Base-by-base conservation (phyloP, 805 yeast genomes). In the Monosporozyma servazzii region DNA sequence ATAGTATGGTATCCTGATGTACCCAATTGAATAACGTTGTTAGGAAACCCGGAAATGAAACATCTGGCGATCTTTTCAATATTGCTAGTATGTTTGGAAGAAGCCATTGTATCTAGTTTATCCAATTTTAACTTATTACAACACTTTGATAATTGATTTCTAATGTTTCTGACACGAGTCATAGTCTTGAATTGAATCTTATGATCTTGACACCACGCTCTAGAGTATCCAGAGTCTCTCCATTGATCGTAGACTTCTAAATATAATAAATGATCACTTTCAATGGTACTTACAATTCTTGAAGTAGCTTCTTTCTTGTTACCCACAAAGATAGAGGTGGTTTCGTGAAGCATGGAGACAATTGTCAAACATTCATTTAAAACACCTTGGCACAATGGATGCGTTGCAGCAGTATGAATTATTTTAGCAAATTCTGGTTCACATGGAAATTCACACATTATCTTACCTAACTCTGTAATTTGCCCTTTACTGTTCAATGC, bases 401-500 rank as follows among this genome's bases (percentile, higher is more conserved):
- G 59, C 1, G 64, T 56, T 0, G 78, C 79, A 48, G 95, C 81
- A 1, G 80, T 71, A 11, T 91, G 66, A 31, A 93, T 64, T 6
- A 83, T 81, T 63, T 86, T 88, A 7, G 96, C 83, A 60, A 89
- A 75, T 75, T 87, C 87, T 3, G 97, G 97, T 58, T 88, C 95
- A 55, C 90, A 77, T 0, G 99, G 99, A 58, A 90, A 87, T 53
- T 84, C 88, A 1, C 96, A 84, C 96, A 93, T 90, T 54, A 80
- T 78, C 43, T 84, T 69, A 0, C 99, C 99, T 1, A 82, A 62
- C 46, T 78, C 72, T 0, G 98, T 91, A 40, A 93, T 70, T 48
- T 78, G 75, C 0, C 98, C 99, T 51, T 77, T 76, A 9, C 83
- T 81, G 58, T 86, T 88, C 50, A 93, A 69, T 0, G 97, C 98